These are phyloP conservation scores for Mucor circinelloides DNA, from an alignment of 371 early-diverging fungal species.

Conservation along the genomic window DNA sequence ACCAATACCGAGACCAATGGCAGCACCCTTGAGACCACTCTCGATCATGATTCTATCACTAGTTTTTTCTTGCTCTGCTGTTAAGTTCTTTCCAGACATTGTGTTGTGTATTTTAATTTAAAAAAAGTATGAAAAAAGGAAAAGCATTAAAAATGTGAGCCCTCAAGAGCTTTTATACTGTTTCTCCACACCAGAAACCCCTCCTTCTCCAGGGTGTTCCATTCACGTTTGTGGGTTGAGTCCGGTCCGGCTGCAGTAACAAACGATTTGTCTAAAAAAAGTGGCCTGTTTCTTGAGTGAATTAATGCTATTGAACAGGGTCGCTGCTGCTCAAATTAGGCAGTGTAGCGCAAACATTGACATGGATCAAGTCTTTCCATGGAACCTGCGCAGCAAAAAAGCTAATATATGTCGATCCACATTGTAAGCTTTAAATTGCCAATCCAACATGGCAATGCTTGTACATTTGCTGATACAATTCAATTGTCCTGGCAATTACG, in stretches of 20 bases:
- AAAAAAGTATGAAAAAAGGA: conserved; percentile 7
- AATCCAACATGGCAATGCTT: no score
- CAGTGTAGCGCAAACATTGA: not conserved
- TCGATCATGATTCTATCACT: conserved; percentile 24
- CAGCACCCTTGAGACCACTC: conserved; percentile 48
- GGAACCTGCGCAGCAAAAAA: not conserved
- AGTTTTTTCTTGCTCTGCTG: conserved; percentile 38
- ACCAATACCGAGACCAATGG: conserved; percentile 50
- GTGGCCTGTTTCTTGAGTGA: conserved; percentile 14
- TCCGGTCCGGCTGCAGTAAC: conserved; percentile 1
- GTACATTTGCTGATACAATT: not conserved
- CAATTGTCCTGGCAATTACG: not conserved
- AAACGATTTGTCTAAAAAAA: conserved; percentile 5
- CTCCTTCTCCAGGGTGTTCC: not conserved
- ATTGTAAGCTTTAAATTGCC: no score
- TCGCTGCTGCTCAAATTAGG: not conserved
- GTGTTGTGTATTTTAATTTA: not conserved
- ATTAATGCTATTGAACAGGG: not conserved
- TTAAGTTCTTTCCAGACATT: conserved; percentile 13
- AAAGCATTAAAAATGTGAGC: not conserved
- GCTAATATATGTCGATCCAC: not conserved
- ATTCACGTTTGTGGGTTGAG: not conserved
- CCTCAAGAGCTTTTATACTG: not conserved
- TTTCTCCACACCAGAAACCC: not conserved
- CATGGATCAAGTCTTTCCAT: not conserved